phyloP scores from a whole-genome alignment of 2,329 filamentous ascomycete genomes.

The Lecanicillium sp. region DNA sequence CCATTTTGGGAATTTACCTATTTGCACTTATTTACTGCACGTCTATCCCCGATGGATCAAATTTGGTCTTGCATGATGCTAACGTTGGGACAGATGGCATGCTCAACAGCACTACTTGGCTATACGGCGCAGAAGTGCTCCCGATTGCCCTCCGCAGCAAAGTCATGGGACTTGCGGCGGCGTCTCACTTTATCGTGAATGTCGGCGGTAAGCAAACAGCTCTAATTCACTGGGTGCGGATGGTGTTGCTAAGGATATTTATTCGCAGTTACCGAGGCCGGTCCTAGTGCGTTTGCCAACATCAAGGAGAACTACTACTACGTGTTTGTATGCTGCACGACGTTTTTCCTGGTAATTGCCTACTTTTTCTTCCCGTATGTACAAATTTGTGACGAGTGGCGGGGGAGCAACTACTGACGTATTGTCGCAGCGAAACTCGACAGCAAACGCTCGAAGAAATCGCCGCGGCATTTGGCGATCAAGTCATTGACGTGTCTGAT shows the following conservation, averaged over 20 bases:
- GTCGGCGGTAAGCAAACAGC: constrained; percentile 19
- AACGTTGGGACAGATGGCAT: constrained; percentile 25
- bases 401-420: not conserved
- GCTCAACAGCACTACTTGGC: constrained; percentile 46
- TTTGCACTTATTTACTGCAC: constrained; percentile 44
- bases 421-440: constrained; percentile 28
- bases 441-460: constrained; percentile 39
- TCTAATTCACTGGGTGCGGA: not conserved
- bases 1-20: constrained; percentile 50
- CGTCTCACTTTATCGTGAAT: constrained; percentile 46
- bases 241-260: not conserved
- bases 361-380: constrained; percentile 43
- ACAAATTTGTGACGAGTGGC: not conserved
- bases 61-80: not conserved
- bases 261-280: constrained; percentile 39
- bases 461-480: constrained; percentile 38
- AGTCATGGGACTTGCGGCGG: constrained; percentile 45
- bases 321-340: constrained; percentile 45
- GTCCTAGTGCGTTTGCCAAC: constrained; percentile 46
- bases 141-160: constrained; percentile 44
- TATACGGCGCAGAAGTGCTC: constrained; percentile 47
- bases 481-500: constrained; percentile 21
- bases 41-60: not conserved
- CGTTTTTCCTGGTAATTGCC: constrained; percentile 41
- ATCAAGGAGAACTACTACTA: constrained; percentile 55